Percentiles rank a stretch among this genome's conserved stretches.
Conservation (phyloP, 2,329 filamentous ascomycete genomes). For the Fusarium sp. region DNA sequence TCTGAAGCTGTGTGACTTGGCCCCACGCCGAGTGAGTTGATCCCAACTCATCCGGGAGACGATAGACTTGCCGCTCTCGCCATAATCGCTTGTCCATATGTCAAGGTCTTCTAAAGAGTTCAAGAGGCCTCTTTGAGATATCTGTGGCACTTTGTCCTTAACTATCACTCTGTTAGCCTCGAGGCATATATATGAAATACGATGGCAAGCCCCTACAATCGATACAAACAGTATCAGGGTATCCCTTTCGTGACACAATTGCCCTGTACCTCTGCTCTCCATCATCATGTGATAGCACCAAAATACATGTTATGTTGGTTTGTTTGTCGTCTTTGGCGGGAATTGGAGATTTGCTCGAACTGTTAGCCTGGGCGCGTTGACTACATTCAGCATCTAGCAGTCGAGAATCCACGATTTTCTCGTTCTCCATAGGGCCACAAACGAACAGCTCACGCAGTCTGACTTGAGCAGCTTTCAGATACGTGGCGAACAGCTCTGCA, state of each 20-base stretch:
- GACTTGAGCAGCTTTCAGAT: accelerated
- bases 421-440: accelerated
- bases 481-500: accelerated
- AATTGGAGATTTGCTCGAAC: accelerated
- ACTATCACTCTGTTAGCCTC: accelerated
- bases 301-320: too few species aligned
- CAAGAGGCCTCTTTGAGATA: neutral
- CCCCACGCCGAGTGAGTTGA: accelerated
- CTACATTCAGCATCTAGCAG: accelerated
- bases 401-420: accelerated
- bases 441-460: accelerated
- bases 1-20: accelerated
- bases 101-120: accelerated
- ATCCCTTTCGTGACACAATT: accelerated
- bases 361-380: accelerated
- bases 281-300: too few species aligned
- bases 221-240: accelerated
- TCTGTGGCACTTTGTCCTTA: accelerated
- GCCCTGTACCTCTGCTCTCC: too few species aligned
- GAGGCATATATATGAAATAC: accelerated
- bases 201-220: accelerated
- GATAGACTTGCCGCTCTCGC: accelerated
- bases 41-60: neutral
- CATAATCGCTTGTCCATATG: neutral
- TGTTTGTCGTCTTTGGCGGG: accelerated